Conservation (phyloP, 176 grass and related monocot species). For the Carex scoparia region DNA sequence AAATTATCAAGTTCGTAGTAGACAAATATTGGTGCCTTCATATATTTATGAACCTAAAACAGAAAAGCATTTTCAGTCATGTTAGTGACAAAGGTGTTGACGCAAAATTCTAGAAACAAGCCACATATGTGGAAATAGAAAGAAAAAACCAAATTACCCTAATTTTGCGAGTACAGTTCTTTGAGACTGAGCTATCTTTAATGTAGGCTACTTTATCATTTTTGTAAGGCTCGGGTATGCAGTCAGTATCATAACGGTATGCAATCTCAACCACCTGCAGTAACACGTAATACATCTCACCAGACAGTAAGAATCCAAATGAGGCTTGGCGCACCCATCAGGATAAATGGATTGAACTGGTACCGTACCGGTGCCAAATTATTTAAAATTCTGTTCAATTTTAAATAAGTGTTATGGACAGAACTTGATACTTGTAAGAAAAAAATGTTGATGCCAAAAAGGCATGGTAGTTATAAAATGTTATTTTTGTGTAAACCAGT, state of each 20-base stretch:
- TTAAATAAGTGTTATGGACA: not conserved
- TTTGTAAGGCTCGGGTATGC: slow-evolving; percentile 69
- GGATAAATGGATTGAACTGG: not conserved
- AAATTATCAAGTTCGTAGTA: slow-evolving; percentile 96
- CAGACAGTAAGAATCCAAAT: not conserved
- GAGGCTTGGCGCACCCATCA: not conserved
- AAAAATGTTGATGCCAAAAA: not conserved
- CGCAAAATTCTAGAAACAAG: slow-evolving; percentile 13
- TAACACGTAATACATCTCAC: not conserved
- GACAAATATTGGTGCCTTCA: slow-evolving; percentile 86
- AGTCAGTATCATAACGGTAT: slow-evolving; percentile 70
- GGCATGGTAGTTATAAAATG: not conserved
- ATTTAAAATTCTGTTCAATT: not conserved
- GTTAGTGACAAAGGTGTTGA: not conserved
- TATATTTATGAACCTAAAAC: slow-evolving; percentile 57
- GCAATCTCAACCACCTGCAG: slow-evolving; percentile 74
- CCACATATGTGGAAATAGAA: not conserved
- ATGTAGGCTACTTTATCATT: slow-evolving; percentile 70
- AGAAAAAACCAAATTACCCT: slow-evolving; percentile 45
- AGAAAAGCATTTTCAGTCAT: not conserved
- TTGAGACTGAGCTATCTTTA: slow-evolving; percentile 70
- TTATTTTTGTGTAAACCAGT: not conserved
- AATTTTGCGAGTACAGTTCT: slow-evolving; percentile 63
- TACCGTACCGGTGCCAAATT: not conserved
- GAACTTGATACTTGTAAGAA: not conserved